Base-by-base conservation (phyloP, 768 basidiomycete species). In the Chalciporus pseudorubinellus region DNA sequence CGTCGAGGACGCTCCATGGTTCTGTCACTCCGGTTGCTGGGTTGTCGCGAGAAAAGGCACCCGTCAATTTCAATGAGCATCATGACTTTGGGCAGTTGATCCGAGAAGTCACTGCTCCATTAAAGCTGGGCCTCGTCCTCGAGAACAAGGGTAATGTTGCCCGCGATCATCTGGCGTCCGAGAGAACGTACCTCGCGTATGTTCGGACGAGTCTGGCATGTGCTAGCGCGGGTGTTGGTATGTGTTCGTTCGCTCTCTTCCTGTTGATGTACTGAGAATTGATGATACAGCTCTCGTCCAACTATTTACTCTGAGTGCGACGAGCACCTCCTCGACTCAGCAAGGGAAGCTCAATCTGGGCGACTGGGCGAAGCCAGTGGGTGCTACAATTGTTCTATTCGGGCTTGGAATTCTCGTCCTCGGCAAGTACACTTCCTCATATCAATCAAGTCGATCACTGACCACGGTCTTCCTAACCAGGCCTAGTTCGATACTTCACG, bases 61-160 rank as follows among this genome's bases (percentile, higher is more conserved):
- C 16, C 10, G 18, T 36, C 34, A 3, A 8, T 7, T 16, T 36
- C 34, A 3, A 8, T 7, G n/a, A n/a, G 16, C 14, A 49, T 4
- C 40, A 6, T 16, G 20, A 44, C 3, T 28, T 52, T 1, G 21
- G 46, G 1, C 39, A 49, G 16, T 10, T 48, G n/a, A 40, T 57
- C 22, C 47, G 20, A 39, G 24, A 46, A 11, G 3, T 50, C n/a
- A 48, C 46, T 0, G 40, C 49, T 12, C 50, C 60, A 6, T 28
- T 58, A 4, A 60, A 46, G 34, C 59, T 69, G 59, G 56, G 62
- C 18, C 58, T 77, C 50, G 63, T 70, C 2, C 67, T 85, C 28
- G 75, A 82, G 60, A 85, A 85, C 61, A 74, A 74, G 19, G 83
- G 83, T 9, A 83, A 78, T 55, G 81, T 82, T 3, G 83, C 83